These are phyloP conservation scores for Alternaria sp. DNA, from an alignment of 2,329 filamentous ascomycete genomes.

Conservation along the genomic window DNA sequence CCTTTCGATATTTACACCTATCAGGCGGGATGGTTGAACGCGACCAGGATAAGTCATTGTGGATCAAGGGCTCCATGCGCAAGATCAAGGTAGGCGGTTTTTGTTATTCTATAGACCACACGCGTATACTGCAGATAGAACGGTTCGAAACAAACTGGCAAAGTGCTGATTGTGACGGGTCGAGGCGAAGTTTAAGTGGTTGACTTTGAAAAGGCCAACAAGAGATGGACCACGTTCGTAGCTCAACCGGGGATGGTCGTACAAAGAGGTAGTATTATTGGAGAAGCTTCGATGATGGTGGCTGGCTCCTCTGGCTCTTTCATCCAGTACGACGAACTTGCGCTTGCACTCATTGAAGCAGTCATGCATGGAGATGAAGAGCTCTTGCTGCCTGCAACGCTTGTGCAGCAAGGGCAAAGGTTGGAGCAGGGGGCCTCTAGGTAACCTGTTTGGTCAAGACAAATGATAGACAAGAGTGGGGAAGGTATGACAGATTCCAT, in stretches of 20 bases:
- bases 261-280: constrained; percentile 16
- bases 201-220: constrained; percentile 21
- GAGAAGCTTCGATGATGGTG: constrained; percentile 22
- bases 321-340: constrained; percentile 32
- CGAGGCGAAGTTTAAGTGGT: constrained; percentile 28
- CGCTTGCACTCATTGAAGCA: constrained; percentile 24
- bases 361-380: constrained; percentile 24
- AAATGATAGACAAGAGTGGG: neutral
- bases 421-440: constrained; percentile 2
- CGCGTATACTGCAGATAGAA: neutral
- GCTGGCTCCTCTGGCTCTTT: constrained; percentile 24
- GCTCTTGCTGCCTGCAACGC: constrained; percentile 16
- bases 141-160: neutral
- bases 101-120: neutral
- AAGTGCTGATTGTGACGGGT: constrained; percentile 16
- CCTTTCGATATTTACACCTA: constrained; percentile 27
- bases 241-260: constrained; percentile 26
- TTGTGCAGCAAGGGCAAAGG: constrained; percentile 20
- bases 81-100: constrained; percentile 21
- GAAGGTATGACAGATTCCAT: constrained; percentile 1
- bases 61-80: constrained; percentile 22
- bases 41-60: constrained; percentile 23
- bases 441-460: neutral
- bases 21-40: constrained; percentile 23
- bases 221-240: constrained; percentile 27